phyloP scores from a whole-genome alignment of 2,329 filamentous ascomycete species.

The Alternaria hordeiaustralica region DNA sequence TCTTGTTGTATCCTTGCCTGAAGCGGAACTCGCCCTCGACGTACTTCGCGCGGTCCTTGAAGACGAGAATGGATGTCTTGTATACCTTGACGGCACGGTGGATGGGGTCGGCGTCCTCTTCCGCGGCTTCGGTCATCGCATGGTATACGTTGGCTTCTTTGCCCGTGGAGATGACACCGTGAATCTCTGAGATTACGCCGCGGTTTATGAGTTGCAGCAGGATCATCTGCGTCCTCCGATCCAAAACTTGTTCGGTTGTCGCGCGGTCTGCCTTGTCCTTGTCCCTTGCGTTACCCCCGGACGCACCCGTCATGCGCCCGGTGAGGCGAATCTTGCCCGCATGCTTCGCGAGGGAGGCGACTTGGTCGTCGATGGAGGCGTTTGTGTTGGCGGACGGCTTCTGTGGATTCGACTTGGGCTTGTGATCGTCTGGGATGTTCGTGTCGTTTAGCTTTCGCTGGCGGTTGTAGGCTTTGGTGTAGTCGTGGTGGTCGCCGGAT shows the following conservation, averaged over 20 bases:
- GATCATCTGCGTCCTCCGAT: constrained; percentile 94
- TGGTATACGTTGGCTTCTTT: constrained; percentile 99
- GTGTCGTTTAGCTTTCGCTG: constrained; percentile 71
- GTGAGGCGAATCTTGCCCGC: constrained; percentile 85
- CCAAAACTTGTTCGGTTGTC: constrained; percentile 92
- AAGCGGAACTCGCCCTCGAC: constrained; percentile 95
- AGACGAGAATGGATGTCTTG: constrained; percentile 96
- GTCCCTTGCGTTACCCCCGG: constrained; percentile 56
- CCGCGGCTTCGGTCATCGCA: constrained; percentile 69
- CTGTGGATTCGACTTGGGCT: constrained; percentile 74
- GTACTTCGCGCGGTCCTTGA: constrained; percentile 97
- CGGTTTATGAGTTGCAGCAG: constrained; percentile 95
- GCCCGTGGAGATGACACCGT: constrained; percentile 93
- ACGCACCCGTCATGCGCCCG: constrained; percentile 59
- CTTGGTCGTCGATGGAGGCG: constrained; percentile 84
- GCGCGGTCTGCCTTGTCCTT: constrained; percentile 93
- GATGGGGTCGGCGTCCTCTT: constrained; percentile 53
- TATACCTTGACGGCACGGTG: constrained; percentile 97
- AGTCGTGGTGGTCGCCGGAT: constrained; percentile 67
- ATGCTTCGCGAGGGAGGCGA: constrained; percentile 82
- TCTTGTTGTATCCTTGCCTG: constrained; percentile 88
- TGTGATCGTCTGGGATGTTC: constrained; percentile 57
- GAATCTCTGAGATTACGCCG: constrained; percentile 85
- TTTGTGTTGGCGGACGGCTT: constrained; percentile 77
- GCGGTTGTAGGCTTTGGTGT: constrained; percentile 88